These are phyloP conservation scores for Fraxinus greggii DNA, from an alignment of 305 asterid species.

Conservation along the genomic window DNA sequence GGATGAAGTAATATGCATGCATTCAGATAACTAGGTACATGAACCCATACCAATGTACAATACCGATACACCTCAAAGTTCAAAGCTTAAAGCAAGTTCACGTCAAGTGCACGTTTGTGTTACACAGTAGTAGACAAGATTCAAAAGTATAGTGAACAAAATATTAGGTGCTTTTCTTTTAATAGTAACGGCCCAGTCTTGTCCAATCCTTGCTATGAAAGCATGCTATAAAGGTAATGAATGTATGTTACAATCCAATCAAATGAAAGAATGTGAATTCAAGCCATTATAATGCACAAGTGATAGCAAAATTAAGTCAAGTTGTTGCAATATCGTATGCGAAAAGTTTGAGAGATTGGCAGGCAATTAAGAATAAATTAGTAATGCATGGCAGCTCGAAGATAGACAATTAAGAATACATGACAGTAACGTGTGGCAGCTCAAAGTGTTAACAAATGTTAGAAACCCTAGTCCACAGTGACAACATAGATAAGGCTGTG, in stretches of 20 bases:
- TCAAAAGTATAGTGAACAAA: neutral
- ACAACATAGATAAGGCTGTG: neutral
- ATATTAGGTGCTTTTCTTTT: neutral
- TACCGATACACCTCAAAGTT: neutral
- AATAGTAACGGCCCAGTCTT: neutral
- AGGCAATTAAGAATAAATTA: neutral
- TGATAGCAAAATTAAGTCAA: neutral
- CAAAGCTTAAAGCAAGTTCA: neutral
- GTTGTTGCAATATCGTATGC: neutral
- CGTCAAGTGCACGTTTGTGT: neutral
- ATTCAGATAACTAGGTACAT: neutral
- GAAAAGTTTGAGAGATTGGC: neutral
- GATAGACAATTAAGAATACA: neutral
- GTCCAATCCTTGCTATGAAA: neutral
- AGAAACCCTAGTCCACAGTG: neutral
- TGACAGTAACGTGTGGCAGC: neutral
- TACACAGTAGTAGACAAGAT: neutral
- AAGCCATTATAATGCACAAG: neutral
- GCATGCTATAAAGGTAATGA: neutral
- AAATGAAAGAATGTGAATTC: neutral
- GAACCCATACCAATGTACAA: constrained; percentile 7
- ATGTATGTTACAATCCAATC: neutral
- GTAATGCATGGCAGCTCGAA: neutral
- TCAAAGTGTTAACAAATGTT: neutral
- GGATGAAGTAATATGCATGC: neutral